phyloP scores from a whole-genome alignment of 257 asterid genomes.

The Solanum microdontum region DNA sequence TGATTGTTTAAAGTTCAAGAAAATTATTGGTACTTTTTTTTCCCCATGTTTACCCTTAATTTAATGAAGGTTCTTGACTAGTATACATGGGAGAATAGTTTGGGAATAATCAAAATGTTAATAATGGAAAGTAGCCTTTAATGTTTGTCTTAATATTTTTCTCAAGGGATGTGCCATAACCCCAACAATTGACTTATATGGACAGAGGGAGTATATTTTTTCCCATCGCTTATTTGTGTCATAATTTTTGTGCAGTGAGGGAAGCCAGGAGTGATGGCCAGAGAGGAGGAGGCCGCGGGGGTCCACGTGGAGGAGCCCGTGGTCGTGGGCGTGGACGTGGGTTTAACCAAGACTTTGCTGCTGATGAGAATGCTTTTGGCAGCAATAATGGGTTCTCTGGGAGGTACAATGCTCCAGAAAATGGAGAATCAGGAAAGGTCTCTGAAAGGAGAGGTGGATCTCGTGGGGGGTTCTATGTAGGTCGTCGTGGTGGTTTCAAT shows the following conservation, averaged over 20 bases:
- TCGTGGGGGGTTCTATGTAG: conserved; percentile 25
- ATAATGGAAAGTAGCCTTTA: neutral
- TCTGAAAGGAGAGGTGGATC: conserved; percentile 21
- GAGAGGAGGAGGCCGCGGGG: conserved; percentile 30
- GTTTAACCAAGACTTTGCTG: conserved; percentile 18
- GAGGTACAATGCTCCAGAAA: conserved; percentile 12
- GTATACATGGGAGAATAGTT: neutral
- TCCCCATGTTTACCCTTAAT: neutral
- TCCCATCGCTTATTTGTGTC: neutral
- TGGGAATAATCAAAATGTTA: neutral
- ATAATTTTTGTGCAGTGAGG: conserved; percentile 15
- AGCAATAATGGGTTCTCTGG: conserved; percentile 20
- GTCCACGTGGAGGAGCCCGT: conserved; percentile 12
- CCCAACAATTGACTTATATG: neutral
- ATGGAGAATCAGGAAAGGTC: conserved; percentile 16
- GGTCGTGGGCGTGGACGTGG: conserved; percentile 31
- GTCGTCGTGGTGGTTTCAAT: conserved; percentile 24
- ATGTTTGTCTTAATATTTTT: neutral
- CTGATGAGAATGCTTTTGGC: conserved; percentile 21
- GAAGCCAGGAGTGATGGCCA: conserved; percentile 25
- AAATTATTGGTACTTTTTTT: too few relatives aligned
- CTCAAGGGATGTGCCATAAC: neutral
- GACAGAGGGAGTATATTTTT: neutral
- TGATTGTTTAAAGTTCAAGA: neutral
- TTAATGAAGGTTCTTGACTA: neutral